Conservation (phyloP, 2,329 filamentous ascomycete species). For the Microascus cirrosus region DNA sequence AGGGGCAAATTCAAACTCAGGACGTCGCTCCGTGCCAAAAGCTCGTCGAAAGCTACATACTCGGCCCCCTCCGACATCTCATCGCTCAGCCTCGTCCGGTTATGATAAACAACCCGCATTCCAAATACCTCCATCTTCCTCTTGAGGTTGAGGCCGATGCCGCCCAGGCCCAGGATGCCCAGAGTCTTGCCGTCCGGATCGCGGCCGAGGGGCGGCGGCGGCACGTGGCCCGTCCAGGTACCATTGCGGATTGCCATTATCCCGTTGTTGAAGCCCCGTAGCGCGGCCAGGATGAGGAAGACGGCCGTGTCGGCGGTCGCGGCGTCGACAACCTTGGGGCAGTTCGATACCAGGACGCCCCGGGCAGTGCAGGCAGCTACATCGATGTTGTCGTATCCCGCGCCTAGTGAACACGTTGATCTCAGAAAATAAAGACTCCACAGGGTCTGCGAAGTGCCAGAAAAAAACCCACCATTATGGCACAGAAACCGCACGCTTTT, state of each 20-base stretch:
- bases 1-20: not conserved
- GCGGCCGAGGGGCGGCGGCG: constrained; percentile 32
- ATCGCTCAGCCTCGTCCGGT: not conserved
- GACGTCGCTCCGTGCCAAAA: not conserved
- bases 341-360: constrained; percentile 53
- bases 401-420: constrained; percentile 2
- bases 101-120: not conserved
- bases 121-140: not conserved
- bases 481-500: constrained; percentile 27
- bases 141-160: not conserved
- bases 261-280: constrained; percentile 52
- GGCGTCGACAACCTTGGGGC: constrained; percentile 56
- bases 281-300: constrained; percentile 58
- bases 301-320: constrained; percentile 61
- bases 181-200: constrained; percentile 32
- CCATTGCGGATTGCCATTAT: constrained; percentile 47
- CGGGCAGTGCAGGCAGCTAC: constrained; percentile 44
- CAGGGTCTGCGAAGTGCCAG: not conserved
- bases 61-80: not conserved
- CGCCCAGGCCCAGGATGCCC: not conserved
- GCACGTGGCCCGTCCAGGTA: constrained; percentile 45
- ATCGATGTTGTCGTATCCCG: constrained; percentile 62
- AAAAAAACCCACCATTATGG: constrained; percentile 17
- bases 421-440: not conserved
- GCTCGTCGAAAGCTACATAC: not conserved